phyloP scores from a whole-genome alignment of 768 basidiomycete species.

The Neoboletus subvelutipes region DNA sequence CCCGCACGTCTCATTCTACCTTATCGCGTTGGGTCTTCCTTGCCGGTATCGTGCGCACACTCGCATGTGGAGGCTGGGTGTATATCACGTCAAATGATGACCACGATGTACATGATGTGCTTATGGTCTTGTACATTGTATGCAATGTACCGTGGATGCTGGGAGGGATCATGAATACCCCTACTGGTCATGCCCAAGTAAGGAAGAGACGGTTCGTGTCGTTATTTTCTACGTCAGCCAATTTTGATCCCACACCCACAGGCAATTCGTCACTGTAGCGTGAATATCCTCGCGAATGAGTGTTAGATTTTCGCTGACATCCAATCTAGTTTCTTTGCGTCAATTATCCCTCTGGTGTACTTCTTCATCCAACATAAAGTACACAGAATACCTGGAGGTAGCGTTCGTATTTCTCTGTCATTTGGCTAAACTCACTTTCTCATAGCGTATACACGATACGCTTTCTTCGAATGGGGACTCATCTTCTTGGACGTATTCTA shows the following conservation, averaged over 20 bases:
- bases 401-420: constrained; percentile 14
- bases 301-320: constrained; percentile 2
- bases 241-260: constrained; percentile 25
- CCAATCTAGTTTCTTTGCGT: constrained; percentile 60
- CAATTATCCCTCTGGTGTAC: constrained; percentile 73
- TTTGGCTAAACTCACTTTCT: not conserved
- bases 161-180: constrained; percentile 59
- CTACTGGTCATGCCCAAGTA: constrained; percentile 38
- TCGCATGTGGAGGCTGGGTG: constrained; percentile 90
- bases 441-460: constrained; percentile 81
- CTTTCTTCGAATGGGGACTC: constrained; percentile 86
- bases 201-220: constrained; percentile 51
- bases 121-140: constrained; percentile 86
- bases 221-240: not conserved
- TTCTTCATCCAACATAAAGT: constrained; percentile 88
- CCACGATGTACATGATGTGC: constrained; percentile 81
- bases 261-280: constrained; percentile 54
- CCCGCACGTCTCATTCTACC: constrained; percentile 41
- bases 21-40: constrained; percentile 55
- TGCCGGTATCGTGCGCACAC: constrained; percentile 66
- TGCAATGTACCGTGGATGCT: constrained; percentile 90
- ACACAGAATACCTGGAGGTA: constrained; percentile 74
- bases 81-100: constrained; percentile 84
- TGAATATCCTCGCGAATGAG: constrained; percentile 17
- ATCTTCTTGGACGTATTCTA: constrained; percentile 72